These are phyloP conservation scores for Rhizopus sp. DNA, from an alignment of 371 early-diverging fungal species.

Conservation along the genomic window DNA sequence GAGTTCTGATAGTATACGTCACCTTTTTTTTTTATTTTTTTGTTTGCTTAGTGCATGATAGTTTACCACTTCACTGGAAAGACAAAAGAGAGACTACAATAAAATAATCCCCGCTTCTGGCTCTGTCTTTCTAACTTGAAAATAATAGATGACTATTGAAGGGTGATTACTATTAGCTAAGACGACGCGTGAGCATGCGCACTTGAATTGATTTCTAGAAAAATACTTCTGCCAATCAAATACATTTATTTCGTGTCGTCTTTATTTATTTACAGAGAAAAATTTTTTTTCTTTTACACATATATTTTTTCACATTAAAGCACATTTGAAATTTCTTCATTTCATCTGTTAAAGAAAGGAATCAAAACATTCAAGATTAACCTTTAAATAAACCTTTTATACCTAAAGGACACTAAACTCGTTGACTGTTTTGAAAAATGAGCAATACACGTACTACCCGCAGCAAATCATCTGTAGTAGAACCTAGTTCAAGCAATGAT, in stretches of 20 bases:
- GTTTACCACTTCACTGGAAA: too few relatives aligned
- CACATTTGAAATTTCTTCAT: conserved; percentile 13
- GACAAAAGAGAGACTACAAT: too few relatives aligned
- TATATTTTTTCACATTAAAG: conserved; percentile 5
- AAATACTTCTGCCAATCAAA: conserved; percentile 13
- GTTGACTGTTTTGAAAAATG: conserved; percentile 21
- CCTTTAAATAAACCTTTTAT: not conserved
- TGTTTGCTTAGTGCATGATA: too few relatives aligned
- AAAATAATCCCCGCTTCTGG: too few relatives aligned
- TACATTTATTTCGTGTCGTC: not conserved
- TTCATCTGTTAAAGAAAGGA: conserved; percentile 11
- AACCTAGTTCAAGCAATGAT: conserved; percentile 14
- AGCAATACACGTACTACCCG: conserved; percentile 39
- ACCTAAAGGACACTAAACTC: not conserved
- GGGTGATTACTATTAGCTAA: not conserved
- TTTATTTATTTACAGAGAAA: conserved; percentile 1
- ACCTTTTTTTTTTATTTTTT: too few relatives aligned
- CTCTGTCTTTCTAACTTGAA: too few relatives aligned
- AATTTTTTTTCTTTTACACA: conserved; percentile 7
- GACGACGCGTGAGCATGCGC: too few relatives aligned
- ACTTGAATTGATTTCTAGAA: not conserved
- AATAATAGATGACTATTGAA: too few relatives aligned
- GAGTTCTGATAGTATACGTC: not conserved
- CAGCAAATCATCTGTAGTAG: conserved; percentile 13
- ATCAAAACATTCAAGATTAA: not conserved